Evolutionary conservation across 352 stramenopile species (phyloP).

Genomic region (Phytopythium cucurbitacearum): DNA sequence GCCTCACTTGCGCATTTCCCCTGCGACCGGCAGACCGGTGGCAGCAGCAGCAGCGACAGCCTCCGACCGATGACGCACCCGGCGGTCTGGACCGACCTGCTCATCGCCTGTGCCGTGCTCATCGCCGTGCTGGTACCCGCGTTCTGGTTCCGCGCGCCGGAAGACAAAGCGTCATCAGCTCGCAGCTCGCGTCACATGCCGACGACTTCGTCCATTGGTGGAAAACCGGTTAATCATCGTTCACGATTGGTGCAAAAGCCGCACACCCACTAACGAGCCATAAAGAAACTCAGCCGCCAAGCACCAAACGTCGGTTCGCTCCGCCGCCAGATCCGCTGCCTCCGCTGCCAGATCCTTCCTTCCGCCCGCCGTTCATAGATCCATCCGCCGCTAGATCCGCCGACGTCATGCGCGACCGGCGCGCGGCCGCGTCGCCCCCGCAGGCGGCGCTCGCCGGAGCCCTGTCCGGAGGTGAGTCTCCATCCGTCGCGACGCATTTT

Average conservation of each 20-base stretch:
- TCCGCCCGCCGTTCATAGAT: constrained; percentile 2
- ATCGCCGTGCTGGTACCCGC: constrained; percentile 63
- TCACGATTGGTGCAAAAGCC: no score
- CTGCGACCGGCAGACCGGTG: no score
- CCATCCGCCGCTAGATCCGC: constrained; percentile 10
- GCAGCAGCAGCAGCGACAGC: no score
- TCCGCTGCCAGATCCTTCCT: not conserved
- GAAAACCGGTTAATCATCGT: not conserved
- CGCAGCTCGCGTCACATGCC: not conserved
- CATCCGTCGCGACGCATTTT: not conserved
- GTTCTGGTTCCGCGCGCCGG: constrained; percentile 41
- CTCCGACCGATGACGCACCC: not conserved
- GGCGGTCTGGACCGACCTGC: constrained; percentile 45
- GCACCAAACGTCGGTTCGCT: no score
- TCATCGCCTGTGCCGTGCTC: constrained; percentile 54
- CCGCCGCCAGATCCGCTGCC: no score
- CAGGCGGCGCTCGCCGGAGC: constrained; percentile 59
- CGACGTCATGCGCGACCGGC: constrained; percentile 3
- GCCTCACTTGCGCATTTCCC: no score
- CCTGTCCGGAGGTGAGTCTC: constrained; percentile 43
- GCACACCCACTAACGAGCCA: no score
- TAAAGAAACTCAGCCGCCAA: no score
- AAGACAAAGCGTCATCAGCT: constrained; percentile 1
- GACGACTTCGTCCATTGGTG: not conserved
- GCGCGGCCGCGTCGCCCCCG: constrained; percentile 25